These are phyloP conservation scores for Aureobasidium vineae DNA, from an alignment of 2,329 filamentous ascomycete genomes.

Conservation along the genomic window DNA sequence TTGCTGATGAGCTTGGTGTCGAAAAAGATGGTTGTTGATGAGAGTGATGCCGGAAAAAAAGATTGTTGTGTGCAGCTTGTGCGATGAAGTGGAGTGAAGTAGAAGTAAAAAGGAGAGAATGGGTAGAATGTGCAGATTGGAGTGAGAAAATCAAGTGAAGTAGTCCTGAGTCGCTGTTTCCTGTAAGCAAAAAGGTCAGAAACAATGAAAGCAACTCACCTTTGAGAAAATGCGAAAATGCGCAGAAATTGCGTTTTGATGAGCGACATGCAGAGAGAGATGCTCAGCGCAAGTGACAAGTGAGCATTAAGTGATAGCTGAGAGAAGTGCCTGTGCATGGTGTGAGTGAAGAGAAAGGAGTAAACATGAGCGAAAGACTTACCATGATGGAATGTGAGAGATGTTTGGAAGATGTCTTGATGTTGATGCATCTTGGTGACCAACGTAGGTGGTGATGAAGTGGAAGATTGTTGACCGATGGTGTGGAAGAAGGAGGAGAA, in stretches of 20 bases:
- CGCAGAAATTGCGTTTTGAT: not conserved
- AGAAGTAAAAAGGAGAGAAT: not conserved
- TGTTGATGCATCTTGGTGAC: not conserved
- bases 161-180: not conserved
- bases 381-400: not conserved
- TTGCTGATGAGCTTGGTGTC: slow-evolving; percentile 1
- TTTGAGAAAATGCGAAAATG: not conserved
- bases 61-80: slow-evolving; percentile 2
- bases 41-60: not conserved
- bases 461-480: slow-evolving; percentile 18
- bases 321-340: not conserved
- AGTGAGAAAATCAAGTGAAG: not conserved
- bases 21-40: not conserved
- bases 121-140: not conserved
- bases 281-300: not conserved
- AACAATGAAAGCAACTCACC: not conserved
- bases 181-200: not conserved
- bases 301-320: no score
- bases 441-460: not conserved
- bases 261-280: not conserved
- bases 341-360: not conserved
- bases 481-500: slow-evolving; percentile 2
- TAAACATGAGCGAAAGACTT: not conserved
- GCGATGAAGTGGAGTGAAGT: not conserved
- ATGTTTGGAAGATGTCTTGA: not conserved